Base-by-base conservation (phyloP, 1,139 yeast genomes). In the Kazachstania sp. region DNA sequence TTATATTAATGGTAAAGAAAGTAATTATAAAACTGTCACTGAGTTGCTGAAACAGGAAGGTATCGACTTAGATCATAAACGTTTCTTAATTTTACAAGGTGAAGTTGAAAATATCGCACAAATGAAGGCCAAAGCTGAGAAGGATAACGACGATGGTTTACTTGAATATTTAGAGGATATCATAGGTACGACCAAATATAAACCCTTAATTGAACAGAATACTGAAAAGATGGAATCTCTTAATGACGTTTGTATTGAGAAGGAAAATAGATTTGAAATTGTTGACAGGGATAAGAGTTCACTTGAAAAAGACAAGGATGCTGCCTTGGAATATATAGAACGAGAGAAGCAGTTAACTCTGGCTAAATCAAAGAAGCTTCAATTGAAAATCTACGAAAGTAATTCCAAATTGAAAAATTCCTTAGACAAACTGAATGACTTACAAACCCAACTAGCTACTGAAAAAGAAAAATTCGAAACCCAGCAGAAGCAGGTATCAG, bases 101-200 rank as follows among this genome's bases (percentile, higher is more conserved):
- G 99, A 94, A 65, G 98, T 94, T 37, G 99, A 94, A 67, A 84
- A 92, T 49, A 94, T 94, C 61, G 97, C 98, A 0, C 97, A 92
- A 65, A 94, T 94, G 99, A 90, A 90, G 61, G 86, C 98, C 9
- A 92, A 92, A 61, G 97, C 97, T 0, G 97, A 92, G 59, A 78
- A 75, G 45, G 96, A 88, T 48, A 81, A 80, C 55, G 98, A 92
- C 57, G 98, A 92, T 63, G 99, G 99, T 0, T 70, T 94, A 34
- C 68, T 94, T 43, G 99, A 94, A 61, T 94, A 92, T 63, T 69
- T 94, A 51, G 99, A 94, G 63, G 98, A 94, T 69, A 92, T 94
- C 46, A 92, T 94, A 49, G 99, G 98, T 3, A 94, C 99, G 0
- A 74, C 97, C 0, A 75, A 77, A 46, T 94, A 90, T 63, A 90